phyloP scores from a whole-genome alignment of 495 filamentous ascomycete species.

The Penicillium turbatum region DNA sequence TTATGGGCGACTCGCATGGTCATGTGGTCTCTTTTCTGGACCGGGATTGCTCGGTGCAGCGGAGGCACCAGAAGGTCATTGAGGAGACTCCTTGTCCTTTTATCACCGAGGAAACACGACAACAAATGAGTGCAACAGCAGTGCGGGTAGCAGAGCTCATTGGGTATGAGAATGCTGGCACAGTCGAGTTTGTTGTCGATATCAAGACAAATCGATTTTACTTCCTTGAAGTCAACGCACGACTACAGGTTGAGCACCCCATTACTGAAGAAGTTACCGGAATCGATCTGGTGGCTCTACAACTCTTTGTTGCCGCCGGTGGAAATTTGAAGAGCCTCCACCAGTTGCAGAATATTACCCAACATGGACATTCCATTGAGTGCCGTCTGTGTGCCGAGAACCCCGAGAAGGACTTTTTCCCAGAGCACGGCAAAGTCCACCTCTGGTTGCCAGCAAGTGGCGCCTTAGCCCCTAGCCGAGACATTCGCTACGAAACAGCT shows the following conservation, averaged over 20 bases:
- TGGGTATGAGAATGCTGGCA: constrained; percentile 82
- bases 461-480: constrained; percentile 53
- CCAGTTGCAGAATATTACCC: constrained; percentile 58
- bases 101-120: constrained; percentile 60
- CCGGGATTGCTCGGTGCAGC: constrained; percentile 74
- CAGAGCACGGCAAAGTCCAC: constrained; percentile 74
- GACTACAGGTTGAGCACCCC: constrained; percentile 89
- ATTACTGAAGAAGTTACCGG: constrained; percentile 88
- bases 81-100: constrained; percentile 85
- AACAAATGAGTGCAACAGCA: constrained; percentile 78
- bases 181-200: constrained; percentile 93
- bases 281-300: constrained; percentile 81
- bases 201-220: constrained; percentile 77
- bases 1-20: constrained; percentile 77
- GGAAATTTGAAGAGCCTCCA: constrained; percentile 66
- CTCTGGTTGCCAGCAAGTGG: constrained; percentile 41
- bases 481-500: constrained; percentile 78
- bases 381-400: constrained; percentile 87
- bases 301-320: constrained; percentile 77
- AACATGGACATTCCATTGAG: constrained; percentile 75
- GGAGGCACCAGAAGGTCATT: constrained; percentile 88
- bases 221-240: constrained; percentile 96
- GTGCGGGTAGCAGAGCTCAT: constrained; percentile 70
- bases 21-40: constrained; percentile 72
- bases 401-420: constrained; percentile 73